These are phyloP conservation scores for Haplosporangium sp. DNA, from an alignment of 371 early-diverging fungal genomes.

Conservation along the genomic window DNA sequence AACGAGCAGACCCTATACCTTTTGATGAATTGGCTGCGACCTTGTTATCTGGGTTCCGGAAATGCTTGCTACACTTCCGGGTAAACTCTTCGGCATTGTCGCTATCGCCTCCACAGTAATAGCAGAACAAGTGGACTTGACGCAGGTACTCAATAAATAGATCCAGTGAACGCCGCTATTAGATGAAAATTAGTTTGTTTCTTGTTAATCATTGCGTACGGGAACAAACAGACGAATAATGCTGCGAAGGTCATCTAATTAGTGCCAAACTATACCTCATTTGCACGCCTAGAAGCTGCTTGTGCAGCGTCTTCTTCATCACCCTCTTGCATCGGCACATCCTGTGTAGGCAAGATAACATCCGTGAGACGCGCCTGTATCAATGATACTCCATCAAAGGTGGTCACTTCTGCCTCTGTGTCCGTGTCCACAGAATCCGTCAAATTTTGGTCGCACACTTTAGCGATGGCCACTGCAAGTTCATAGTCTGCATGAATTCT, in stretches of 20 bases:
- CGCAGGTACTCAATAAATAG: constrained; percentile 86
- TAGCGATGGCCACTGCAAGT: constrained; percentile 31
- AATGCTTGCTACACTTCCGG: constrained; percentile 79
- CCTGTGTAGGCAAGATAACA: constrained; percentile 22
- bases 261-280: constrained; percentile 17
- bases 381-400: constrained; percentile 32
- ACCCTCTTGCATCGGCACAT: constrained; percentile 33
- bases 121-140: constrained; percentile 93
- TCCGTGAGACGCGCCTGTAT: constrained; percentile 39
- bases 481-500: constrained; percentile 47
- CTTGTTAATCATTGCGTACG: neutral
- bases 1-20: constrained; percentile 10
- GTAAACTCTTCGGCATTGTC: constrained; percentile 85
- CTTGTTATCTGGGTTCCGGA: constrained; percentile 64
- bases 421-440: constrained; percentile 10
- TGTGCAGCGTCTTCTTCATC: constrained; percentile 41
- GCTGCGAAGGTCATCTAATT: neutral
- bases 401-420: constrained; percentile 4
- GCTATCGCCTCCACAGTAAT: constrained; percentile 89
- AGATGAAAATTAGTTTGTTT: neutral
- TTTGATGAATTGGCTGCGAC: constrained; percentile 41
- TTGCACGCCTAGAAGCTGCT: constrained; percentile 13
- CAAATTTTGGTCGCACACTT: constrained; percentile 38
- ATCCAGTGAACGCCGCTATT: constrained; percentile 72
- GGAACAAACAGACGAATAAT: neutral